Evolutionary conservation across 371 early-diverging fungal genomes (phyloP), one percentile per base, ranked within the genome.

Genomic region (Encephalitozoon hellem): DNA sequence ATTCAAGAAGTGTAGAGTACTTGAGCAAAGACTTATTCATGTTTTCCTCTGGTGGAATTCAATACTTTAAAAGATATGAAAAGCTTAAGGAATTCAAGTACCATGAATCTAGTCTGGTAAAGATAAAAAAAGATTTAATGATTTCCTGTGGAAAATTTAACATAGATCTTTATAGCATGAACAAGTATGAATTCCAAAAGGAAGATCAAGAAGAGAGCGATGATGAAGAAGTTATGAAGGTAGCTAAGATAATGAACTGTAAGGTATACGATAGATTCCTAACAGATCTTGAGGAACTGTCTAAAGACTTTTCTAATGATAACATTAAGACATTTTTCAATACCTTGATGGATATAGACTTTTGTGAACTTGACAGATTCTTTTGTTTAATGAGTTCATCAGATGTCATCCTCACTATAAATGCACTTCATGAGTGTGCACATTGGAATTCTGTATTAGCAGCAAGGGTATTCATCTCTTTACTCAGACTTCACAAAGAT

Each of bases 1-100:
- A 81, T 67, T 52, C 77, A 11, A 51, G 12, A 21, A 77, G 69
- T 64, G 23, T 65, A 41, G 47, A 59, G 63, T 67, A 64, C 34
- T 8, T 79, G 23, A 53, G 25, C 38, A 47, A 76, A 23, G 18
- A 43, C 15, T 11, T 74, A 23, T 82, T 76, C 67, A 34, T 76
- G n/a, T 71, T 69, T 38, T n/a, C 52, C 21, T 30, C 28, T 52
- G 52, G 43, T n/a, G 38, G 32, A 34, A 39, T 82, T 18, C 53
- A 63, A 30, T 82, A 82, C 59, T 79, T 67, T 54, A 74, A 74
- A 0, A 54, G 49, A 59, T 67, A 52, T 67, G 47, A 76, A 32
- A 28, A 32, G 9, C 30, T 76, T 15, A 66, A 76, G n/a, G 51
- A 74, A 52, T 72, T 63, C 65, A 76, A 68, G 65, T 5, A 43